Evolutionary conservation across 306 rosid genomes (phyloP).

Genomic region (Prunus salicina): DNA sequence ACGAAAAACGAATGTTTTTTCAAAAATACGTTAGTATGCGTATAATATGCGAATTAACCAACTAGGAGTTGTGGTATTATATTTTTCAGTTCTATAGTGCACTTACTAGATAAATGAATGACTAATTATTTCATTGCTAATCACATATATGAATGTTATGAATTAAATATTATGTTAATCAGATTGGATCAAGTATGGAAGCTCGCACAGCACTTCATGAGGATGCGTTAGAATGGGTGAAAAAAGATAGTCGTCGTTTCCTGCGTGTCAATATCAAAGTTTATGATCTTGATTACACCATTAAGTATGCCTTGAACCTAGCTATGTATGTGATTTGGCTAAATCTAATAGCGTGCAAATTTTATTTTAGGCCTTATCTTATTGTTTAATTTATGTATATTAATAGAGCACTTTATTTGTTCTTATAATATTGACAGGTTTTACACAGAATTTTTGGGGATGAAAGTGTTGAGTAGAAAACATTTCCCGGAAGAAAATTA

Average conservation of each 20-base stretch:
- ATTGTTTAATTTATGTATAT: background rate
- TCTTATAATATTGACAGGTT: slow-evolving; percentile 34
- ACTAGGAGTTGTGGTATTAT: no score
- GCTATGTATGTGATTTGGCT: background rate
- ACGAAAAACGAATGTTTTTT: no score
- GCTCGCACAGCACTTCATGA: background rate
- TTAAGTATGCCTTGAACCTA: slow-evolving; percentile 35
- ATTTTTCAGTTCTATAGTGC: no score
- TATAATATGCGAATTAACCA: no score
- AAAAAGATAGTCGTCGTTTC: background rate
- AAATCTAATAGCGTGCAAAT: background rate
- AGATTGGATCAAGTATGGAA: background rate
- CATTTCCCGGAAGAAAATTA: slow-evolving; percentile 52
- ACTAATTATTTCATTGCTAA: no score
- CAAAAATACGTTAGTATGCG: no score
- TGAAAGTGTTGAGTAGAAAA: slow-evolving; percentile 55
- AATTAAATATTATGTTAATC: background rate
- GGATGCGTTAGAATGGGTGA: slow-evolving; percentile 50
- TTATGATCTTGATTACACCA: slow-evolving; percentile 66
- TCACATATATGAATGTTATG: no score
- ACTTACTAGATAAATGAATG: no score
- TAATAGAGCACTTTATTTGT: background rate
- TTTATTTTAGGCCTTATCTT: background rate
- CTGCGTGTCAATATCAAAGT: slow-evolving; percentile 63
- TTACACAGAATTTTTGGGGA: slow-evolving; percentile 55